Evolutionary conservation across 805 yeast species (phyloP), one percentile per base, ranked within the genome.

Genomic region (Ogataea paraovalis): DNA sequence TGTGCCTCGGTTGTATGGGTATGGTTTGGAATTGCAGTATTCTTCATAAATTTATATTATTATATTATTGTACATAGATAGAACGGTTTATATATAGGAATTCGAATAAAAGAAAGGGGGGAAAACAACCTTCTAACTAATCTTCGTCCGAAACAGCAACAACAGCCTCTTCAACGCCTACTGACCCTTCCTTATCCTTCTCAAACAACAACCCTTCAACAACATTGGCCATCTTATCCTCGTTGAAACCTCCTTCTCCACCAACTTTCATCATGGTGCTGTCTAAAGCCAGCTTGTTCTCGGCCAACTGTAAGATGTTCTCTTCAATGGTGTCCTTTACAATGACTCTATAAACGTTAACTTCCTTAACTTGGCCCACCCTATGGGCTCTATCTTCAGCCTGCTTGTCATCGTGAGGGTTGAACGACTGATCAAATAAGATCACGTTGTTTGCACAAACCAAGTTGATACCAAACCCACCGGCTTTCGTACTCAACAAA

Each of bases 321-420:
- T 92, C 97, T 58, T 94, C 99, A 36, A 94, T 85, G 1, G 96
- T 82, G 47, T 80, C 75, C 53, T 75, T 76, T 9, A 86, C 78
- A 44, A 94, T 82, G 51, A 94, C 68, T 47, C 95, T 80, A 37
- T 79, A 76, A 16, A 95, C 96, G 45, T 73, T 70, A 19, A 94
- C 99, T 42, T 57, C 49, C 46, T 84, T 80, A 6, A 83, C 80
- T 69, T 92, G 98, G 1, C 99, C 99, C 22, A 94, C 97, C 67
- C 99, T 79, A 66, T 94, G 99, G 0, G 98, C 96, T 62, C 99
- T 80, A 66, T 94, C 99, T 64, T 95, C 98, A 2, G 99, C 99
- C 70, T 94, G 99, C 62, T 86, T 86, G 62, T 94, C 99, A 65
- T 94, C 99, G 66, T 94, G 99, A 0, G 99, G 99, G 62, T 94